Evolutionary conservation across 768 basidiomycete genomes (phyloP).

Genomic region (Daedaleopsis sinensis): DNA sequence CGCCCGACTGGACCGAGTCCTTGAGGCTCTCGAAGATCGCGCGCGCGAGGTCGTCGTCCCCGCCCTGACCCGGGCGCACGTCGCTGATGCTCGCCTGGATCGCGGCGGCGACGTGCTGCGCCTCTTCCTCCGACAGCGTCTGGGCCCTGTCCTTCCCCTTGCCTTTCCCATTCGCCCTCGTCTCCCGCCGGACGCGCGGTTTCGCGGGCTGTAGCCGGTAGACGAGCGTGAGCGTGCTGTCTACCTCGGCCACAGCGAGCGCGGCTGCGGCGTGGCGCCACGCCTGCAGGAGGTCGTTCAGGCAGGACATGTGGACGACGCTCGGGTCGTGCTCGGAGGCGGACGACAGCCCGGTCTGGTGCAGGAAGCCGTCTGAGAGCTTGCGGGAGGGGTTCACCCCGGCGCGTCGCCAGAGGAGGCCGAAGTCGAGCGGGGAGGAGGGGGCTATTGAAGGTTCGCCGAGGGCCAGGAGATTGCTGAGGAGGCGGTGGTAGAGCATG

Average conservation of each 20-base stretch:
- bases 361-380: conserved; percentile 56
- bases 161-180: background rate
- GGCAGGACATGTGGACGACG: conserved; percentile 19
- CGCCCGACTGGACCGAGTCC: conserved; percentile 10
- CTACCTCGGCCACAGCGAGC: conserved; percentile 37
- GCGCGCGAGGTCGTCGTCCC: conserved; percentile 19
- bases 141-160: background rate
- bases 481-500: conserved; percentile 75
- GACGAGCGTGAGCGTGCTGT: conserved; percentile 47
- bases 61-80: conserved; percentile 12
- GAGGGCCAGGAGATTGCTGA: conserved; percentile 50
- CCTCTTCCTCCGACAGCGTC: conserved; percentile 34
- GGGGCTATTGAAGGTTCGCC: conserved; percentile 13
- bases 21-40: conserved; percentile 27
- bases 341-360: conserved; percentile 25
- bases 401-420: conserved; percentile 51
- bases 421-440: conserved; percentile 47
- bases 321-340: background rate
- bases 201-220: conserved; percentile 43
- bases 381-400: conserved; percentile 43
- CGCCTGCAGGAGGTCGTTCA: conserved; percentile 34
- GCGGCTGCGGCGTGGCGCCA: conserved; percentile 34
- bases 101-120: conserved; percentile 46
- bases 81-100: conserved; percentile 49
- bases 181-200: background rate